Percentiles rank a stretch among this genome's conserved stretches.
phyloP scores from a whole-genome alignment of 192 early-diverging fungal species.

The Lunasporangiospora selenospora region DNA sequence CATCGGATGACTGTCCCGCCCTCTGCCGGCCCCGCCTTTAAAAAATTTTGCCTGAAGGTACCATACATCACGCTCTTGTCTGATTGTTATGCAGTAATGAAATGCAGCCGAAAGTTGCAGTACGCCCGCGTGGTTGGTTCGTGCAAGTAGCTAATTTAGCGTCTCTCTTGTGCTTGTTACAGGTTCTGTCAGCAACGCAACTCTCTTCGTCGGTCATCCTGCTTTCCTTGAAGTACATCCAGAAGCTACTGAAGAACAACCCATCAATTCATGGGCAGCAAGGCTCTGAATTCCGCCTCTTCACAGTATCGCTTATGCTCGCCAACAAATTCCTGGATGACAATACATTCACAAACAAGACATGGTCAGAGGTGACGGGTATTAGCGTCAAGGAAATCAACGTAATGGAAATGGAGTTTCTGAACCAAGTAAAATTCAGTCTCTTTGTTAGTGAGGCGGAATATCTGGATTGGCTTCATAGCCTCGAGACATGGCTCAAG shows the following conservation, averaged over 20 bases:
- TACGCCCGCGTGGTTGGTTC: no score
- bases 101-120: background rate
- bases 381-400: conserved; percentile 83
- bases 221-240: conserved; percentile 69
- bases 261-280: conserved; percentile 63
- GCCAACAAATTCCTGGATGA: conserved; percentile 89
- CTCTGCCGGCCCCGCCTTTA: conserved; percentile 43
- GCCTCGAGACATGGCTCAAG: conserved; percentile 48
- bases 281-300: conserved; percentile 83
- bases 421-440: conserved; percentile 76
- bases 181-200: conserved; percentile 65
- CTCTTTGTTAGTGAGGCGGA: conserved; percentile 73
- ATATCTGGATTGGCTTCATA: conserved; percentile 74
- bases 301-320: conserved; percentile 86
- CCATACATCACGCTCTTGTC: no score
- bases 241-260: conserved; percentile 60
- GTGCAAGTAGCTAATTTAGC: background rate
- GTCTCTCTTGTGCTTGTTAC: conserved; percentile 34
- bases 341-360: conserved; percentile 90
- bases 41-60: conserved; percentile 48
- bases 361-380: conserved; percentile 86
- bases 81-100: background rate
- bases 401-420: conserved; percentile 88
- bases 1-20: conserved; percentile 44
- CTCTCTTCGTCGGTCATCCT: conserved; percentile 70